Conservation (phyloP, 345 rosid genomes). For the Salix exigua region DNA sequence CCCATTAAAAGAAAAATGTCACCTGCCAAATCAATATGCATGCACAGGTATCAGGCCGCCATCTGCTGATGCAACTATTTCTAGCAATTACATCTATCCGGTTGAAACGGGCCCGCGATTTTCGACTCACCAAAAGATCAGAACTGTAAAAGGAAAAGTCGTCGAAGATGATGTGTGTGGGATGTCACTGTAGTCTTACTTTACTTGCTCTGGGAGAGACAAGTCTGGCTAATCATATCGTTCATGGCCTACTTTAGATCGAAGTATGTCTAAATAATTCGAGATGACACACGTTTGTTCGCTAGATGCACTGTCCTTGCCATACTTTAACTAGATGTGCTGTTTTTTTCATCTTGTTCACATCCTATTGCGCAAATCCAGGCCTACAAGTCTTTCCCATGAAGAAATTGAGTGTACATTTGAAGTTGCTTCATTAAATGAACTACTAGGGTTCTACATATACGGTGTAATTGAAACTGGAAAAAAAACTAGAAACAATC, state of each 20-base stretch:
- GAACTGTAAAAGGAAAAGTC: neutral
- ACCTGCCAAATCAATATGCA: neutral
- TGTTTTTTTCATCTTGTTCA: slow-evolving; percentile 5
- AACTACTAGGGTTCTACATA: neutral
- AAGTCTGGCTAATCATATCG: neutral
- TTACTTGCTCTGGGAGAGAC: neutral
- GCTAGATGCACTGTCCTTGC: slow-evolving; percentile 10
- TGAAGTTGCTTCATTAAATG: neutral
- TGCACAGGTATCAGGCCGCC: neutral
- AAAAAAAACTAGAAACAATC: slow-evolving; percentile 6
- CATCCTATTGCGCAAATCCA: slow-evolving; percentile 2
- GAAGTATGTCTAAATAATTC: neutral
- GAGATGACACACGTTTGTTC: slow-evolving; percentile 36
- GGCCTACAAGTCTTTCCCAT: slow-evolving; percentile 5
- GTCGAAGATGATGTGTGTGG: neutral
- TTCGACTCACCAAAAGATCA: neutral
- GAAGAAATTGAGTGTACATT: neutral
- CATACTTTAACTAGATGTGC: neutral
- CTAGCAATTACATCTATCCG: neutral
- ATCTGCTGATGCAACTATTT: neutral
- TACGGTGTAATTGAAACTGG: neutral
- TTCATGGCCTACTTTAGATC: neutral
- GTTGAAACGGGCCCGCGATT: neutral
- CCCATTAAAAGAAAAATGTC: neutral
- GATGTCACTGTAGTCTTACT: neutral